Conservation (phyloP, 768 basidiomycete species). For the Russula olivacea region DNA sequence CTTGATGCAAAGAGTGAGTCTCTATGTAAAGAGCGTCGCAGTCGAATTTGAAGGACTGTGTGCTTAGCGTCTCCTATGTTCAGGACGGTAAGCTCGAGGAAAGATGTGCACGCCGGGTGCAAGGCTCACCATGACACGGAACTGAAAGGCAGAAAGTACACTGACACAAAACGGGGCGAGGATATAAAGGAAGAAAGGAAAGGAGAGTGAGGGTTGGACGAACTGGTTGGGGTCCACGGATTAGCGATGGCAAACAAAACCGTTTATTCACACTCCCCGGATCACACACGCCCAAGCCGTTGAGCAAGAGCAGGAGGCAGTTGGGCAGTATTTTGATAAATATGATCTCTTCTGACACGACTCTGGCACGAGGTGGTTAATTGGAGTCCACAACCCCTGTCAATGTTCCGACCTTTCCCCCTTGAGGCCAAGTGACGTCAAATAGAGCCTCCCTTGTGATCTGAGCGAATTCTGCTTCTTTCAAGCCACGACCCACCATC, state of each 20-base stretch:
- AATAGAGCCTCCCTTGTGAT: background rate
- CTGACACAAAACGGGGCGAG: background rate
- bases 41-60: slow-evolving; percentile 23
- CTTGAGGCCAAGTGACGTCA: slow-evolving; percentile 12
- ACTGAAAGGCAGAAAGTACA: background rate
- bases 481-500: no score
- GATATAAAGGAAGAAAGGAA: background rate
- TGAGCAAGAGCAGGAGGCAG: background rate
- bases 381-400: background rate
- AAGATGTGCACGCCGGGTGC: background rate
- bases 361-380: slow-evolving; percentile 8
- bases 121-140: slow-evolving; percentile 12
- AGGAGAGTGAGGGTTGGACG: background rate
- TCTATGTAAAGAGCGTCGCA: slow-evolving; percentile 25
- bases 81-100: background rate
- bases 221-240: background rate
- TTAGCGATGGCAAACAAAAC: slow-evolving; percentile 3
- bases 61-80: slow-evolving; percentile 10
- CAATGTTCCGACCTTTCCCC: slow-evolving; percentile 16
- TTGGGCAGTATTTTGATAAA: background rate
- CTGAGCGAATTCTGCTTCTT: slow-evolving; percentile 8
- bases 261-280: slow-evolving; percentile 9
- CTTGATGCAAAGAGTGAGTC: slow-evolving; percentile 24
- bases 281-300: slow-evolving; percentile 2
- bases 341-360: slow-evolving; percentile 6